Evolutionary conservation across 768 basidiomycete species (phyloP), one percentile per base, ranked within the genome.

Genomic region (Amanita molliuscula): DNA sequence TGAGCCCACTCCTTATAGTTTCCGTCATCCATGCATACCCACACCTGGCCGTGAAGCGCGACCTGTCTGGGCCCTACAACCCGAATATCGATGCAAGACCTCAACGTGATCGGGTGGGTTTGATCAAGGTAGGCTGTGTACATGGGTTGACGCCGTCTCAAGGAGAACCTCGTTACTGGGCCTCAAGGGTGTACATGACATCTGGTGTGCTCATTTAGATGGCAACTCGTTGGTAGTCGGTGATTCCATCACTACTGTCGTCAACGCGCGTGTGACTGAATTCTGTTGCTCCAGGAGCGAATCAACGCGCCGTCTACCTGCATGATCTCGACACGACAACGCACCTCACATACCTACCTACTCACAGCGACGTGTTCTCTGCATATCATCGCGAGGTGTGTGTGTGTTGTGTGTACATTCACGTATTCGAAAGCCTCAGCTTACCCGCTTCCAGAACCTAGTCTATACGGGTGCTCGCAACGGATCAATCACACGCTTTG

Each of bases 311-410:
- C 0, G 65, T 81, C 1, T 66, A 76, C 42, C 58, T 86, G 3
- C 59, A 68, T 3, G 77, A 83, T 48, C 67, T 84, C 40, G 73
- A 76, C 29, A 50, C 56, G 2, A 56, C 66, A 26, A 51, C 55
- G 1, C 62, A 64, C 11, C 57, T 73, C 2, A 64, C 67, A 47
- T 56, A 63, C 51, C 59, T 86, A 8, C 62, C 69, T 23, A 83
- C 82, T 2, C 55, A 68, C 16, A 84, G 82, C 47, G 83, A 85
- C 56, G 78, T 84, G 0, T 77, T 87, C 54, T 62, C 82, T 2
- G 63, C 84, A n/a, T 60, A 68, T 42, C 79, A 79, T 56, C 60
- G 68, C 42, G 63, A 73, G 45, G 83, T 82, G 36, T 4, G 83
- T 82, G 36, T 4, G 69, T 57, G 9, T 21, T 13, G 7, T 41